Evolutionary conservation across 768 basidiomycete genomes (phyloP), one percentile per base, ranked within the genome.

Genomic region (Trametes sanguinea): DNA sequence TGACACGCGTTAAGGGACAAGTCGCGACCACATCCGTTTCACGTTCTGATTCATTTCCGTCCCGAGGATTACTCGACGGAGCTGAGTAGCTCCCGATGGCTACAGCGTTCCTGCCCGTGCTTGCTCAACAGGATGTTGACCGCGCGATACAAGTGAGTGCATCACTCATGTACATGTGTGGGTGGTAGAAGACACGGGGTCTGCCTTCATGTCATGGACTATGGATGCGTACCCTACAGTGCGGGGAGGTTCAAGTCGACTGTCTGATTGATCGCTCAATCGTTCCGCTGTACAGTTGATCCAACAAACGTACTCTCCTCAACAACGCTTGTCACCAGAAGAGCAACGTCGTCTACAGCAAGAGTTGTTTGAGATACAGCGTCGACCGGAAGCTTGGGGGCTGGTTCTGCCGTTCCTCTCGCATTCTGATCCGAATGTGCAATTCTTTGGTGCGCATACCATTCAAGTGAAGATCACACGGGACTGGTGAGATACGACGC

Each of bases 371-470:
- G 87, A 90, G 62, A 82, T 91, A 10, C 90, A 92, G 73, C 89
- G 87, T 67, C 77, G 80, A 54, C 85, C 83, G 14, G 90, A 90
- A 67, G 90, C 90, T 3, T 95, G 92, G 93, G 92, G 90, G 8
- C 76, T 95, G 50, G 85, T 94, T 17, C 80, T 90, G 39, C 92
- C 92, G 0, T 81, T 95, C 64, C 75, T 94, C 29, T 80, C 86
- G 13, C 80, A 89, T 68, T 75, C 79, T 32, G 89, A 95, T 73
- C 81, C 81, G 54, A 93, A 93, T 69, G 92, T 96, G 9, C 90
- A 95, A 72, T 98, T 96, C 81, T 96, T 94, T 69, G 94, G 94
- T 2, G 94, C 95, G 4, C 95, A 97, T 68, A 97, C 93, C 0
- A 85, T 89, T 2, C 93, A 95, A 71, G 91, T 95, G 63, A 98